phyloP scores from a whole-genome alignment of 345 rosid genomes.

The Arabis hirsuta region DNA sequence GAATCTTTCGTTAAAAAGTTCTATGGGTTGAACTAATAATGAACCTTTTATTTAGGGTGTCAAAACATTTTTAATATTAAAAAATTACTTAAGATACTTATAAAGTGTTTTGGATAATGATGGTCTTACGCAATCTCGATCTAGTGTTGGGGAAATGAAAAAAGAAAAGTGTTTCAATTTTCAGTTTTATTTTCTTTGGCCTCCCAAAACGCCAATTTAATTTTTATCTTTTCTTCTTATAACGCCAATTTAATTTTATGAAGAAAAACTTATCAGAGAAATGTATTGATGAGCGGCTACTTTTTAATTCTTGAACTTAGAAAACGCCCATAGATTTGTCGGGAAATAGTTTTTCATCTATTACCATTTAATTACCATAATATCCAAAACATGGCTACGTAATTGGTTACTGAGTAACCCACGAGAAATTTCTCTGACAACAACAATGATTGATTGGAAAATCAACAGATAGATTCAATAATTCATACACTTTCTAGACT shows the following conservation, averaged over 20 bases:
- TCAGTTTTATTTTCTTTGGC: background rate
- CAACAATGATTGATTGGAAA: conserved; percentile 22
- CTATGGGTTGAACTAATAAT: too few relatives aligned
- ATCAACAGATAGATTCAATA: conserved; percentile 11
- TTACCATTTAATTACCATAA: conserved; percentile 17
- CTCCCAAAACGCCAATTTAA: background rate
- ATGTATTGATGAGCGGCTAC: background rate
- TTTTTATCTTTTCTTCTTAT: too few relatives aligned
- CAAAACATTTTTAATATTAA: too few relatives aligned
- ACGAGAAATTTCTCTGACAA: conserved; percentile 36
- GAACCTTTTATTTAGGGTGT: too few relatives aligned
- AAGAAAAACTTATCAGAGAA: background rate
- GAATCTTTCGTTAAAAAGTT: too few relatives aligned
- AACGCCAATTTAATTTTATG: too few relatives aligned
- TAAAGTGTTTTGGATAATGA: too few relatives aligned
- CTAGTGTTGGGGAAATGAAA: too few relatives aligned
- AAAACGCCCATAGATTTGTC: conserved; percentile 6
- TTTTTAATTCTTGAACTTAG: background rate
- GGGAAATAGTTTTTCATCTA: background rate
- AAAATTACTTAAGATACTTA: too few relatives aligned
- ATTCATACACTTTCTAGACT: conserved; percentile 21
- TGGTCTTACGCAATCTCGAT: too few relatives aligned
- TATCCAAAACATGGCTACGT: conserved; percentile 34
- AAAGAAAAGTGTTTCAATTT: too few relatives aligned
- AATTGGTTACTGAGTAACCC: conserved; percentile 30